These are phyloP conservation scores for Sugiyamaella neomexicana DNA, from an alignment of 1,139 yeast species.

Conservation along the genomic window DNA sequence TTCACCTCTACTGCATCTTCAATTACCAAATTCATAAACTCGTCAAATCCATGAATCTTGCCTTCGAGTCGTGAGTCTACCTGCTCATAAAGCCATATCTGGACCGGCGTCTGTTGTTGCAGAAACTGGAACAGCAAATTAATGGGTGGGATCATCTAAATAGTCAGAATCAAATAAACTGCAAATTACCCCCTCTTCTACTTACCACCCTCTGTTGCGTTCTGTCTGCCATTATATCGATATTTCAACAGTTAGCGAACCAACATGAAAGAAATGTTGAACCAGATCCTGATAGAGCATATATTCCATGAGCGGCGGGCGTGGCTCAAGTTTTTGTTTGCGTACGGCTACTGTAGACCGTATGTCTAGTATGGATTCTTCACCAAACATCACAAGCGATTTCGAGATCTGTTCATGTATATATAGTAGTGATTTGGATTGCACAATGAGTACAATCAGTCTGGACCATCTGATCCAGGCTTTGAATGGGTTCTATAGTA, in stretches of 20 bases:
- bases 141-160: conserved; percentile 78
- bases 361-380: not conserved
- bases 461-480: conserved; percentile 45
- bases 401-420: not conserved
- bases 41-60: conserved; percentile 86
- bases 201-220: conserved; percentile 43
- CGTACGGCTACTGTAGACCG: not conserved
- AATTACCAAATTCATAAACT: conserved; percentile 93
- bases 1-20: conserved; percentile 80
- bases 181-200: conserved; percentile 22
- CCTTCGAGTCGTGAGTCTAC: conserved; percentile 78
- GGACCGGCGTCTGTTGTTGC: conserved; percentile 77
- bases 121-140: conserved; percentile 83
- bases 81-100: conserved; percentile 89
- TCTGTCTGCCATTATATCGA: conserved; percentile 28
- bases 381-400: not conserved
- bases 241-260: not conserved
- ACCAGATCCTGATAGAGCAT: not conserved
- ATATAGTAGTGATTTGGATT: not conserved
- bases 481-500: conserved; percentile 60
- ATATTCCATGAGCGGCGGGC: not conserved
- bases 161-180: not conserved
- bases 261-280: not conserved
- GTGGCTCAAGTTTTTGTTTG: not conserved
- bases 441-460: conserved; percentile 9